phyloP scores from a whole-genome alignment of 2,329 filamentous ascomycete genomes.

The Ceratocystis papillata region DNA sequence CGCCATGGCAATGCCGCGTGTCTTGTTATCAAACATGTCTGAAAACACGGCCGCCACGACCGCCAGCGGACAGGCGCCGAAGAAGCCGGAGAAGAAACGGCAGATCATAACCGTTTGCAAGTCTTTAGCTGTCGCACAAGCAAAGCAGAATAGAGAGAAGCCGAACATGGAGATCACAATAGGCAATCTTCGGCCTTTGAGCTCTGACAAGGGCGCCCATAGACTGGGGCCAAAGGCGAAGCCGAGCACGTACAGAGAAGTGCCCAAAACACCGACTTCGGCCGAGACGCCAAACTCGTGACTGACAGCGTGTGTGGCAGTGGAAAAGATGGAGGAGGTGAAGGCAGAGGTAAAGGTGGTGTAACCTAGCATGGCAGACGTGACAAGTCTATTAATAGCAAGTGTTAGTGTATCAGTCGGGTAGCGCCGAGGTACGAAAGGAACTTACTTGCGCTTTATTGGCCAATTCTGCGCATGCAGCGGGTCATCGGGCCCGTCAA shows the following conservation, averaged over 20 bases:
- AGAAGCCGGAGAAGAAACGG: conserved; percentile 64
- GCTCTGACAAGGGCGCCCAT: conserved; percentile 63
- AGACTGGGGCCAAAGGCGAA: conserved; percentile 62
- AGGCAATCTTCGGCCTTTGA: conserved; percentile 55
- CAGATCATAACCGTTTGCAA: conserved; percentile 59
- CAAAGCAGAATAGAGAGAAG: conserved; percentile 58
- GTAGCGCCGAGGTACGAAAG: neutral
- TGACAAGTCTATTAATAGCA: conserved; percentile 40
- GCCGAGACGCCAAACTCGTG: conserved; percentile 47
- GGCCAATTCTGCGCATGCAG: conserved; percentile 84
- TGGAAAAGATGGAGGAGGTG: conserved; percentile 63
- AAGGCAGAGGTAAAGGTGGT: conserved; percentile 63
- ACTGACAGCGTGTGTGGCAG: conserved; percentile 49
- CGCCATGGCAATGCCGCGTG: conserved; percentile 42
- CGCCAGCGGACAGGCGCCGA: conserved; percentile 57
- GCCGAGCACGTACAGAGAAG: conserved; percentile 60
- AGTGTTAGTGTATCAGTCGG: too few species aligned
- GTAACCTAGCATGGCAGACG: conserved; percentile 58
- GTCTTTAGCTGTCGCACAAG: conserved; percentile 53
- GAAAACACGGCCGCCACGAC: conserved; percentile 61
- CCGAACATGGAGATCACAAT: conserved; percentile 53
- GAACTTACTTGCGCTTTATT: conserved; percentile 58
- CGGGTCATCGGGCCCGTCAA: conserved; percentile 73
- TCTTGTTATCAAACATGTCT: conserved; percentile 58
- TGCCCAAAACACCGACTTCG: conserved; percentile 53